phyloP scores from a whole-genome alignment of 192 early-diverging fungal species.

The Linnemannia hyalina region DNA sequence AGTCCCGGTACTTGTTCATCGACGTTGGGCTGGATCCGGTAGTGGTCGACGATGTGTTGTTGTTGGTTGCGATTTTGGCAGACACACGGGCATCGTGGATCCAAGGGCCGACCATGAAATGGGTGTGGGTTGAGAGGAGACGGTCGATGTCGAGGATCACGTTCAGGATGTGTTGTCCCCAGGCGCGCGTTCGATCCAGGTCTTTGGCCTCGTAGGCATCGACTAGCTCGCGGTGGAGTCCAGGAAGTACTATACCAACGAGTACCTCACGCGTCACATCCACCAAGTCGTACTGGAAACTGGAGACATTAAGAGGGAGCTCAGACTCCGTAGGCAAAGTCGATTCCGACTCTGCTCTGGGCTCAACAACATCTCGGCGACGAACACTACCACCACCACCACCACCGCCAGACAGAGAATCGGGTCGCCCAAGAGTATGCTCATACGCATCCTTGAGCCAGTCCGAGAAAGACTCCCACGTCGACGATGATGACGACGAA shows the following conservation, averaged over 20 bases:
- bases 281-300: slow-evolving; percentile 49
- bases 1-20: slow-evolving; percentile 17
- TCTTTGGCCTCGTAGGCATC: slow-evolving; percentile 31
- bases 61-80: slow-evolving; percentile 5
- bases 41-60: neutral
- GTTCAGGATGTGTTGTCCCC: slow-evolving; percentile 12
- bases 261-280: slow-evolving; percentile 51
- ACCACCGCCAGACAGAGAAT: neutral
- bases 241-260: slow-evolving; percentile 25
- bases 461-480: neutral
- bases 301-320: slow-evolving; percentile 35
- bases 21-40: neutral
- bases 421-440: neutral
- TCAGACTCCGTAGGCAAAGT: neutral
- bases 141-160: slow-evolving; percentile 24
- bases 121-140: slow-evolving; percentile 33
- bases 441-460: slow-evolving; percentile 4
- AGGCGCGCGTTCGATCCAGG: neutral
- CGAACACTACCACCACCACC: too few relatives aligned
- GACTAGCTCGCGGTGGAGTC: slow-evolving; percentile 33
- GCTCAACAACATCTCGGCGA: neutral
- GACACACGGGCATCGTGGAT: slow-evolving; percentile 26
- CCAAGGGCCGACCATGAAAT: slow-evolving; percentile 51
- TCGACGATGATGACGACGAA: neutral
- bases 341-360: neutral